A percentile compares a stretch with the other conserved stretches of the same genome.
phyloP scores from a whole-genome alignment of 2,329 filamentous ascomycete species.

The Fusarium sp. region DNA sequence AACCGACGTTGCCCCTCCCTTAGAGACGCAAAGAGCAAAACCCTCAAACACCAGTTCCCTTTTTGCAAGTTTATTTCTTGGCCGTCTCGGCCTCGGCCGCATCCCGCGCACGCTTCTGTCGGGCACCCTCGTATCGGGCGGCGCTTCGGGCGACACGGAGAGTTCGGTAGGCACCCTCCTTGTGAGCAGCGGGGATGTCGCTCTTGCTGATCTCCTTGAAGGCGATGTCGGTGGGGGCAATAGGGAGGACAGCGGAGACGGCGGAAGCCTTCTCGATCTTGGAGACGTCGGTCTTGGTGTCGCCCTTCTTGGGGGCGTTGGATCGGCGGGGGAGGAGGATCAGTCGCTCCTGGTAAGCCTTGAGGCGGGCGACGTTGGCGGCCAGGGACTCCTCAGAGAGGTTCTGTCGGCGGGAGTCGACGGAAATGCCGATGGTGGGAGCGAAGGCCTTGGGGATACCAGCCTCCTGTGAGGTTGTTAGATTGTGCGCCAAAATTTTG shows the following conservation, averaged over 20 bases:
- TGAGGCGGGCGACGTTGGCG: constrained; percentile 95
- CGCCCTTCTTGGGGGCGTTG: constrained; percentile 92
- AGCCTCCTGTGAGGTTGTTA: constrained; percentile 74
- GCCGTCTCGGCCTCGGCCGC: constrained; percentile 82
- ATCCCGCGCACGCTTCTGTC: constrained; percentile 92
- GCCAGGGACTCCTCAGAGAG: constrained; percentile 93
- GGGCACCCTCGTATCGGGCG: constrained; percentile 78
- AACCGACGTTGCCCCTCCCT: constrained; percentile 51
- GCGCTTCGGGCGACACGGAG: constrained; percentile 86
- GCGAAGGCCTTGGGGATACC: constrained; percentile 94
- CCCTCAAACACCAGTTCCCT: constrained; percentile 54
- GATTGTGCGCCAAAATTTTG: constrained; percentile 32
- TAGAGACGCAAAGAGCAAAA: constrained; percentile 54
- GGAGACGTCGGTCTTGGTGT: constrained; percentile 81
- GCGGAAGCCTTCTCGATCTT: constrained; percentile 67
- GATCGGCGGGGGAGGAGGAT: constrained; percentile 97
- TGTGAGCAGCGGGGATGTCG: constrained; percentile 75
- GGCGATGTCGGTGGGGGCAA: constrained; percentile 70
- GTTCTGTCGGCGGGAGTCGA: constrained; percentile 97
- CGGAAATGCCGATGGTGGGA: constrained; percentile 93
- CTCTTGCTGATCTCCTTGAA: constrained; percentile 81
- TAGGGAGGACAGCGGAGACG: constrained; percentile 68
- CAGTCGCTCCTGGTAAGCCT: constrained; percentile 95
- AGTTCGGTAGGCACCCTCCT: constrained; percentile 86
- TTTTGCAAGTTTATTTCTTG: constrained; percentile 76